Percentiles rank a stretch among this genome's conserved stretches.
Conservation (phyloP, 345 rosid genomes). For the Balakata baccata region DNA sequence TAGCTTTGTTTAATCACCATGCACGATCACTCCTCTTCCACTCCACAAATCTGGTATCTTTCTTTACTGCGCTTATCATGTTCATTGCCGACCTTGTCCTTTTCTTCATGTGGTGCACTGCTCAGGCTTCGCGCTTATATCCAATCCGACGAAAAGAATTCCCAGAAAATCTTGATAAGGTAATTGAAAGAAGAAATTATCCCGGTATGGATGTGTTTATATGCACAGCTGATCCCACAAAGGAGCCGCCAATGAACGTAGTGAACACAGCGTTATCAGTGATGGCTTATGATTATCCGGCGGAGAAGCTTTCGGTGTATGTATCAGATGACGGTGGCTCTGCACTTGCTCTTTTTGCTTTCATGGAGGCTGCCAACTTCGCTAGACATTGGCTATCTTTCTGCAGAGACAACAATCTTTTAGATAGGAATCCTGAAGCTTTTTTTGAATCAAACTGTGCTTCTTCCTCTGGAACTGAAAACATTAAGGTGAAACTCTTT, state of each 20-base stretch:
- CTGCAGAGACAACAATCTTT: constrained; percentile 42
- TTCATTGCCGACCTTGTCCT: constrained; percentile 54
- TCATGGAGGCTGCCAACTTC: constrained; percentile 69
- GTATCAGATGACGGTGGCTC: constrained; percentile 91
- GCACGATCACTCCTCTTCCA: constrained; percentile 31
- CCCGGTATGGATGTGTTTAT: constrained; percentile 68
- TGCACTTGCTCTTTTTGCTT: constrained; percentile 58
- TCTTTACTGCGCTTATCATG: constrained; percentile 25
- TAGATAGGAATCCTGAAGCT: constrained; percentile 53
- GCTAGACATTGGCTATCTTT: constrained; percentile 70
- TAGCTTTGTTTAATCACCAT: constrained; percentile 51
- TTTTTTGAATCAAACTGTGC: constrained; percentile 41
- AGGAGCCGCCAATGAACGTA: constrained; percentile 72
- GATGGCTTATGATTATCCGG: constrained; percentile 76
- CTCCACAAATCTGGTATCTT: constrained; percentile 18
- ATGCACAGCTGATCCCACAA: constrained; percentile 89
- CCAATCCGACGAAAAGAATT: constrained; percentile 43
- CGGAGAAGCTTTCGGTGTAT: constrained; percentile 61
- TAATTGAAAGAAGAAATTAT: constrained; percentile 29
- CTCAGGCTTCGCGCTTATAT: constrained; percentile 37
- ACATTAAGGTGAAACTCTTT: constrained; percentile 51
- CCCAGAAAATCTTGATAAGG: constrained; percentile 42
- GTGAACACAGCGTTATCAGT: constrained; percentile 74
- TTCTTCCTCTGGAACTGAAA: constrained; percentile 24
- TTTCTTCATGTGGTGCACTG: constrained; percentile 59